phyloP scores from a whole-genome alignment of 371 early-diverging fungal species.

The Rhizopus sp. region DNA sequence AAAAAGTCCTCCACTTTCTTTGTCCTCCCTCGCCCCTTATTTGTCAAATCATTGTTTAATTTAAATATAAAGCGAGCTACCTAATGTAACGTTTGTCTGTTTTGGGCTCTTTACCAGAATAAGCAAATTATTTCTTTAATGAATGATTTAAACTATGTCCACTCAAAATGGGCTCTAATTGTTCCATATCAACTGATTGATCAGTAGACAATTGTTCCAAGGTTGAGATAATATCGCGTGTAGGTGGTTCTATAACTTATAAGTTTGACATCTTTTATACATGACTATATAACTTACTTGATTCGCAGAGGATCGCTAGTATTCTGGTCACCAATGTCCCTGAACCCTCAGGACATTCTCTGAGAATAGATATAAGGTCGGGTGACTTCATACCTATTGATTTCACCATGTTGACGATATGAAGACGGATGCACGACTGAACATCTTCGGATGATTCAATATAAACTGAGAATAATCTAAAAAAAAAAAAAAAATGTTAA shows the following conservation, averaged over 20 bases:
- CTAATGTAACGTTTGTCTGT: background rate
- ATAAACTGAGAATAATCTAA: slow-evolving; percentile 64
- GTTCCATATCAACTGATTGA: slow-evolving; percentile 21
- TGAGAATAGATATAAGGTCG: slow-evolving; percentile 63
- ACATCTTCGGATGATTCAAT: slow-evolving; percentile 47
- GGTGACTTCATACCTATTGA: slow-evolving; percentile 67
- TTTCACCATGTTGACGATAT: slow-evolving; percentile 75
- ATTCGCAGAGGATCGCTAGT: slow-evolving; percentile 73
- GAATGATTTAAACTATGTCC: slow-evolving; percentile 18
- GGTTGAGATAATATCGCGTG: slow-evolving; percentile 25
- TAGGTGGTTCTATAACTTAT: slow-evolving; percentile 23
- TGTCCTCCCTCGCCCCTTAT: background rate
- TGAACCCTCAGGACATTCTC: slow-evolving; percentile 72
- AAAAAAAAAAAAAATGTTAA: background rate
- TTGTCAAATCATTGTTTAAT: slow-evolving; percentile 17
- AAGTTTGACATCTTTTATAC: background rate
- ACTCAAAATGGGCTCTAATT: slow-evolving; percentile 18
- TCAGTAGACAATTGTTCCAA: slow-evolving; percentile 18
- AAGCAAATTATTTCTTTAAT: slow-evolving; percentile 1
- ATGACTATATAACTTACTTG: slow-evolving; percentile 40
- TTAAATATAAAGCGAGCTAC: background rate
- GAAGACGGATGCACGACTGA: slow-evolving; percentile 62
- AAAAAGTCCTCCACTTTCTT: background rate
- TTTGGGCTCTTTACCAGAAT: background rate
- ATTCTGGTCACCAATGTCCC: slow-evolving; percentile 74